A percentile compares a stretch with the other conserved stretches of the same genome.
Evolutionary conservation across 2,329 filamentous ascomycete genomes (phyloP).

Genomic region (Ramularia endophylla): DNA sequence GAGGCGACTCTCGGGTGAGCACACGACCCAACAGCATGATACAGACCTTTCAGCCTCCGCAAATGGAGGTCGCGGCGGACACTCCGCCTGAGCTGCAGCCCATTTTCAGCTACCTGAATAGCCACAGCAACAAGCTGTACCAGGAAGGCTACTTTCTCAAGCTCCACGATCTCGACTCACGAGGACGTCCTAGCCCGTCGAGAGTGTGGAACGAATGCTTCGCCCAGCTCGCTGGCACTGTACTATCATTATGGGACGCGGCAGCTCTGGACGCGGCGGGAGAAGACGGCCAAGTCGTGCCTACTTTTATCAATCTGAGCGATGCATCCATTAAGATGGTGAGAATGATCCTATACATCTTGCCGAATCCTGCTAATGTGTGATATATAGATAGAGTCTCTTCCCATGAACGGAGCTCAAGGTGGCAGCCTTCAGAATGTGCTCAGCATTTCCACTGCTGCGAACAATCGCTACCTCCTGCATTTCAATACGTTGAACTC

Average conservation of each 20-base stretch:
- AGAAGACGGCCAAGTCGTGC: constrained; percentile 75
- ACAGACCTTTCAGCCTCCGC: constrained; percentile 74
- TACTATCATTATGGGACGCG: constrained; percentile 93
- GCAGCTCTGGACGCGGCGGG: constrained; percentile 83
- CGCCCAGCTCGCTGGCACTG: constrained; percentile 90
- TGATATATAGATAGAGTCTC: constrained; percentile 51
- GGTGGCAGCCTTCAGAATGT: constrained; percentile 89
- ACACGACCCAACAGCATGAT: constrained; percentile 80
- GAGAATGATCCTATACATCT: not conserved
- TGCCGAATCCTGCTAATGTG: not conserved
- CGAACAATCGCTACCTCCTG: constrained; percentile 87
- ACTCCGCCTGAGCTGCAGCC: constrained; percentile 89
- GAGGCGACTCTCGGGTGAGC: constrained; percentile 44
- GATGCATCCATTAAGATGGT: constrained; percentile 99
- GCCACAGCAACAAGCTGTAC: constrained; percentile 92
- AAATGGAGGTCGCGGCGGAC: constrained; percentile 79
- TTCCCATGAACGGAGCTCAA: constrained; percentile 71
- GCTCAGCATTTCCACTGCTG: constrained; percentile 89
- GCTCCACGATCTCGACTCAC: constrained; percentile 87
- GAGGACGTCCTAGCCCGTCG: constrained; percentile 78
- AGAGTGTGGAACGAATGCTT: constrained; percentile 95
- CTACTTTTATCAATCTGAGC: constrained; percentile 92
- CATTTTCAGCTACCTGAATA: constrained; percentile 90
- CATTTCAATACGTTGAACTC: constrained; percentile 96
- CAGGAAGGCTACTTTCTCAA: constrained; percentile 98